Conservation (phyloP, 192 early-diverging fungal genomes). For the Umbelopsis sp. region DNA sequence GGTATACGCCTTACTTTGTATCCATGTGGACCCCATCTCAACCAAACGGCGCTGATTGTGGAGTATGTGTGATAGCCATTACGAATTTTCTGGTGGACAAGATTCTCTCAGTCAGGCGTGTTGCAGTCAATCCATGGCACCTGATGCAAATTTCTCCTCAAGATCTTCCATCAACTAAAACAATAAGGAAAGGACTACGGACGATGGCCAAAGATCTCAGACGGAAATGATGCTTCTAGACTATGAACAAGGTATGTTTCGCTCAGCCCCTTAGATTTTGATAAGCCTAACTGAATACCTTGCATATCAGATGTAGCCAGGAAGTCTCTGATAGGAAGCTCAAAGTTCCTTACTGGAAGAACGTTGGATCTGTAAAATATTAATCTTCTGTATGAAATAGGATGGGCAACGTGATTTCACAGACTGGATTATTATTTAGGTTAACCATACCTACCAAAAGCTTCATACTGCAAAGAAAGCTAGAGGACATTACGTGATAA, state of each 20-base stretch:
- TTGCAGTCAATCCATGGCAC: background rate
- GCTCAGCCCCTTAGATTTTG: no score
- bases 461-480: no score
- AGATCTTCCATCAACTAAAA: background rate
- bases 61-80: conserved; percentile 22
- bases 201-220: background rate
- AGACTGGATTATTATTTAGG: no score
- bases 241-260: no score
- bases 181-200: background rate
- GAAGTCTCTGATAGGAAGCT: no score
- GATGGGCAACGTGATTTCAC: no score
- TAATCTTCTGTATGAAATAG: background rate
- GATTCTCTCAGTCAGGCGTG: background rate
- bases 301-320: no score
- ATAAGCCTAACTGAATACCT: no score
- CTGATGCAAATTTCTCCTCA: background rate
- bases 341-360: no score
- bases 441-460: no score
- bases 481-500: no score
- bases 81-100: conserved; percentile 12
- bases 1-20: background rate
- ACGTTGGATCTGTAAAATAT: background rate
- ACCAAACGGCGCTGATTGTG: conserved; percentile 25
- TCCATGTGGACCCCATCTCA: conserved; percentile 23
- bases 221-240: no score